Conservation (phyloP, 2,329 filamentous ascomycete genomes). For the Calonectria pauciramosa region DNA sequence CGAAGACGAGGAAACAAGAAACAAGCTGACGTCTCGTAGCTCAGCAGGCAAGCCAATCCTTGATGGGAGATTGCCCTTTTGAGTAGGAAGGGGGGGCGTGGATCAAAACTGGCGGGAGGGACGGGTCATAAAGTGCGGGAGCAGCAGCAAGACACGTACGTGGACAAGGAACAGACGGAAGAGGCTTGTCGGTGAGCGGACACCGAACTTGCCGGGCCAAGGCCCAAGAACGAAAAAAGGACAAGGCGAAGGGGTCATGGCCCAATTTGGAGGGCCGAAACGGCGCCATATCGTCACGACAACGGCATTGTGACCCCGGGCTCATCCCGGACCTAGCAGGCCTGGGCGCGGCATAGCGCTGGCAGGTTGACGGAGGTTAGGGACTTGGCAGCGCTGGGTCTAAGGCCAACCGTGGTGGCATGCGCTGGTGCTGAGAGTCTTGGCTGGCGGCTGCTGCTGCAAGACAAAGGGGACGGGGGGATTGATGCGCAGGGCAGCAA, state of each 20-base stretch:
- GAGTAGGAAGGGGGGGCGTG: not conserved
- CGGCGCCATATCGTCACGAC: constrained; percentile 46
- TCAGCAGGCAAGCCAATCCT: not conserved
- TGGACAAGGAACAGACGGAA: constrained; percentile 1
- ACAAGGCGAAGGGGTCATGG: constrained; percentile 15
- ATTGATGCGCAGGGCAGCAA: not conserved
- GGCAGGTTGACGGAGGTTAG: not conserved
- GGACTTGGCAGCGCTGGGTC: constrained; percentile 2
- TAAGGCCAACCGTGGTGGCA: not conserved
- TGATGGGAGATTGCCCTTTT: not conserved
- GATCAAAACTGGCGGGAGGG: not conserved
- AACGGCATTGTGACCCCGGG: constrained; percentile 36
- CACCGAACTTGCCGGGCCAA: constrained; percentile 5
- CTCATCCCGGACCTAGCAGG: constrained; percentile 11
- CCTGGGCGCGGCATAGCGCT: constrained; percentile 7
- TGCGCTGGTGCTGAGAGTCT: not conserved
- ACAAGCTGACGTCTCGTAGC: not conserved
- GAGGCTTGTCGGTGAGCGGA: constrained; percentile 6
- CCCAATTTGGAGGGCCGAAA: constrained; percentile 34
- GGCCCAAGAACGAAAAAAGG: not conserved
- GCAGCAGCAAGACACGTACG: not conserved
- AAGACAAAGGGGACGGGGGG: not conserved
- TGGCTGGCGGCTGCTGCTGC: not conserved
- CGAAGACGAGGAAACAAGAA: not conserved
- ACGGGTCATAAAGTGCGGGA: not conserved